Percentiles rank a stretch among this genome's conserved stretches.
phyloP scores from a whole-genome alignment of 768 basidiomycete species.

The Terana coerulea region DNA sequence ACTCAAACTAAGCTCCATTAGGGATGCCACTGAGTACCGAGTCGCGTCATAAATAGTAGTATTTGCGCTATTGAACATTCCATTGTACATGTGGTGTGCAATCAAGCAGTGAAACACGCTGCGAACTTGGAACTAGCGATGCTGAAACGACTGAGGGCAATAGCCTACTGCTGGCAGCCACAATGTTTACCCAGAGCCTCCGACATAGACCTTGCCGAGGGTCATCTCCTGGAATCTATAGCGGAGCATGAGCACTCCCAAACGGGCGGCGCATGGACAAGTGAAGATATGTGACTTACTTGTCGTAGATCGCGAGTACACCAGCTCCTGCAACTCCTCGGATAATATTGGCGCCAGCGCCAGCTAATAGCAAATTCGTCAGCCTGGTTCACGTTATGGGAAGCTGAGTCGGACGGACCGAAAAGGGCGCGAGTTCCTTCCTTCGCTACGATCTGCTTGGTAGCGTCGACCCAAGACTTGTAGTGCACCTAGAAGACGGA shows the following conservation, averaged over 20 bases:
- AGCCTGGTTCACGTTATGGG: not conserved
- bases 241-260: not conserved
- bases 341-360: slow-evolving; percentile 53
- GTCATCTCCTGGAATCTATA: slow-evolving; percentile 39
- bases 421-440: slow-evolving; percentile 37
- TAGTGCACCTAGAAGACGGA: slow-evolving; percentile 22
- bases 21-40: too few species aligned
- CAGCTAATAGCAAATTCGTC: slow-evolving; percentile 37
- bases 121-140: too few species aligned
- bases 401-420: slow-evolving; percentile 22
- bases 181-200: slow-evolving; percentile 30
- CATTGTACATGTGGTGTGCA: too few species aligned
- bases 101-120: too few species aligned
- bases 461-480: slow-evolving; percentile 37
- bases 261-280: not conserved
- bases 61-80: too few species aligned
- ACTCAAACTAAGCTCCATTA: too few species aligned
- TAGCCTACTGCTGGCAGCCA: too few species aligned
- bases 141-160: too few species aligned
- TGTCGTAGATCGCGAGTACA: slow-evolving; percentile 62
- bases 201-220: slow-evolving; percentile 50
- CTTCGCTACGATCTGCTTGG: slow-evolving; percentile 35
- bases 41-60: too few species aligned
- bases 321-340: slow-evolving; percentile 50
- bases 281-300: slow-evolving; percentile 25